Evolutionary conservation across 2,329 filamentous ascomycete genomes (phyloP), one percentile per base, ranked within the genome.

Genomic region (Colletotrichum sidae): DNA sequence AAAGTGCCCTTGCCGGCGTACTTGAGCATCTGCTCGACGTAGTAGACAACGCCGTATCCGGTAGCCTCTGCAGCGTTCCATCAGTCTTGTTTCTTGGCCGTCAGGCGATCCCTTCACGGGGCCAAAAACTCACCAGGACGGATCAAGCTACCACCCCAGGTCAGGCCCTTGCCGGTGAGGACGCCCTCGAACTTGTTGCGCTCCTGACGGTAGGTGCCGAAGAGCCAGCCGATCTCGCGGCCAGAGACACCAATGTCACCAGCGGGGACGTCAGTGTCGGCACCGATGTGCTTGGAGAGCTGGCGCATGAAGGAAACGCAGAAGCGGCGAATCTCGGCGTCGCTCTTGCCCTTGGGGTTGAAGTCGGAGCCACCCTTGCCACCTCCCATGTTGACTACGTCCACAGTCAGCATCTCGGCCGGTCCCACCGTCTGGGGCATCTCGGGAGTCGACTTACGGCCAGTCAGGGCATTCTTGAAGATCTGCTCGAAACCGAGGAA

Each of bases 401-500:
- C 15, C 44, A 8, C 49, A 38, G 68, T 72, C 41, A 72, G 72
- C 57, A 61, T 53, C 15, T 25, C 42, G 38, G 17, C 12, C 17
- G 17, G 7, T 35, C 11, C 12, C 33, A n/a, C n/a, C 7, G 12
- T 9, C 34, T 51, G 7, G 41, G 44, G 12, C 49, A 10, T 45
- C 12, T 13, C 9, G 11, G 17, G 50, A 13, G 37, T 10, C 12
- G 49, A 88, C 92, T 85, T 84, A 94, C 92, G 83, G 76, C 96
- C 96, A 68, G 96, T 98, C 72, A 98, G 85, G 72, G 96, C 96
- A 92, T 98, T 98, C 89, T 98, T 98, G 88, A 98, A 98, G 83
- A 95, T 96, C 85, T 98, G 96, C 89, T 99, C 96, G 76, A 98
- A 98, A 71, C 95, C 96, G 77, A 99, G 88, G 84, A 98, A 98